Conservation (phyloP, 169 alveolate species). For the Pseudocohnilembus persalinus region DNA sequence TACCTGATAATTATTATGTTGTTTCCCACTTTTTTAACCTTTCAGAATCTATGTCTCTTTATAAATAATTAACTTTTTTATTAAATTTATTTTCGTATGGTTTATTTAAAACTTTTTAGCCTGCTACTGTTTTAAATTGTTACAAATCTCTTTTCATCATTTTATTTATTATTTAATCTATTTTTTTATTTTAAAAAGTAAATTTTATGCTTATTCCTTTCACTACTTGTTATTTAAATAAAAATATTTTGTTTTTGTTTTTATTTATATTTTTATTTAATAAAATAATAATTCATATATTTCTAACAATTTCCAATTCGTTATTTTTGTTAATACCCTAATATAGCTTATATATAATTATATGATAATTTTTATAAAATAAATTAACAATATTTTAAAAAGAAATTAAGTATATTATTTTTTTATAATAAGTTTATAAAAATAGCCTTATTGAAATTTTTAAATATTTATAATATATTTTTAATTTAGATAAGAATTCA, state of each 20-base stretch:
- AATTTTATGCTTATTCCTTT: not conserved
- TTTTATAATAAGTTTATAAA: too few species aligned
- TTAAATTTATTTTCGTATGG: slow-evolving; percentile 2
- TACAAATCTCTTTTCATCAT: slow-evolving; percentile 28
- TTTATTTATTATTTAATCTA: not conserved
- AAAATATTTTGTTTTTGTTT: not conserved
- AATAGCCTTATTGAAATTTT: too few species aligned
- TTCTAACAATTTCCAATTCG: not conserved
- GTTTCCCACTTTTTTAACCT: slow-evolving; percentile 10
- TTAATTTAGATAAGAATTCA: too few species aligned
- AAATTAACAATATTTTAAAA: too few species aligned
- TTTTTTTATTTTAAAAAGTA: not conserved
- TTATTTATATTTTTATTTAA: not conserved
- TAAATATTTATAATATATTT: too few species aligned
- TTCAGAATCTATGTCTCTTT: not conserved
- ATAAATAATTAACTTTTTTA: not conserved
- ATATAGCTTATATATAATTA: not conserved
- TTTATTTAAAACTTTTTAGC: slow-evolving; percentile 3
- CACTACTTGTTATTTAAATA: too few species aligned
- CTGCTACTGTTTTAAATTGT: slow-evolving; percentile 12
- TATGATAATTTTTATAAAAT: too few species aligned
- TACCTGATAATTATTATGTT: not conserved
- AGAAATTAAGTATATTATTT: too few species aligned
- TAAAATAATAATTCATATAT: not conserved
- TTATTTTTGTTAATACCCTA: not conserved